Conservation (phyloP, 495 filamentous ascomycete species). For the Chaetomidium leptoderma region DNA sequence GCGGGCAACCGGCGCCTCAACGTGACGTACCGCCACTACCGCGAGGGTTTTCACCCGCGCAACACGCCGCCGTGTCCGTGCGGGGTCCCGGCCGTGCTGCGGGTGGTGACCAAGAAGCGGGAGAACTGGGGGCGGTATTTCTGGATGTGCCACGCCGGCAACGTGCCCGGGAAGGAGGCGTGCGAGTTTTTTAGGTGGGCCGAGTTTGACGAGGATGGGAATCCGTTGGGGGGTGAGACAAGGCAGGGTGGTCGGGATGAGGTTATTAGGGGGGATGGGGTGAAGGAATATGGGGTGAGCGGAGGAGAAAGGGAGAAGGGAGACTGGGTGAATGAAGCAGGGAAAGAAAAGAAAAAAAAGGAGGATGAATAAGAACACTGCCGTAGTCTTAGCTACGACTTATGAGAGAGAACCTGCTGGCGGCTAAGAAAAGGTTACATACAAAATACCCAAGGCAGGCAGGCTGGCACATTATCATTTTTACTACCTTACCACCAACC, state of each 20-base stretch:
- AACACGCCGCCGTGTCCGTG: conserved; percentile 63
- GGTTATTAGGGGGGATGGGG: too few relatives aligned
- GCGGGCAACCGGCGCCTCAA: conserved; percentile 79
- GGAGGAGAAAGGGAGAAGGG: neutral
- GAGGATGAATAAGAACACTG: too few relatives aligned
- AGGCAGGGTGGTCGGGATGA: neutral
- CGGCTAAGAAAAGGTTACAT: too few relatives aligned
- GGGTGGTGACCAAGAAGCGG: conserved; percentile 72
- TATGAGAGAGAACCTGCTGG: too few relatives aligned
- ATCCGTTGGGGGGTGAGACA: conserved; percentile 59
- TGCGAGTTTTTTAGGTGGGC: conserved; percentile 89
- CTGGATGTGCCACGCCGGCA: conserved; percentile 88
- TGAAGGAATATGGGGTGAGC: neutral
- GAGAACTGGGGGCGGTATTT: conserved; percentile 78
- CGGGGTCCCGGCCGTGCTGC: conserved; percentile 63
- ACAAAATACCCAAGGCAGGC: neutral
- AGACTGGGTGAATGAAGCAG: too few relatives aligned
- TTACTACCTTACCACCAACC: conserved; percentile 23
- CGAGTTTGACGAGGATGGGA: conserved; percentile 80
- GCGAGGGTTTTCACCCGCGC: conserved; percentile 66
- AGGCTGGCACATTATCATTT: neutral
- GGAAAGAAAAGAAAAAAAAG: too few relatives aligned
- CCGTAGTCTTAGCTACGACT: too few relatives aligned
- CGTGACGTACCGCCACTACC: conserved; percentile 88
- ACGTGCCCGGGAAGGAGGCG: conserved; percentile 66